These are phyloP conservation scores for Apostasia ramifera DNA, from an alignment of 106 monocot genomes.

Conservation along the genomic window DNA sequence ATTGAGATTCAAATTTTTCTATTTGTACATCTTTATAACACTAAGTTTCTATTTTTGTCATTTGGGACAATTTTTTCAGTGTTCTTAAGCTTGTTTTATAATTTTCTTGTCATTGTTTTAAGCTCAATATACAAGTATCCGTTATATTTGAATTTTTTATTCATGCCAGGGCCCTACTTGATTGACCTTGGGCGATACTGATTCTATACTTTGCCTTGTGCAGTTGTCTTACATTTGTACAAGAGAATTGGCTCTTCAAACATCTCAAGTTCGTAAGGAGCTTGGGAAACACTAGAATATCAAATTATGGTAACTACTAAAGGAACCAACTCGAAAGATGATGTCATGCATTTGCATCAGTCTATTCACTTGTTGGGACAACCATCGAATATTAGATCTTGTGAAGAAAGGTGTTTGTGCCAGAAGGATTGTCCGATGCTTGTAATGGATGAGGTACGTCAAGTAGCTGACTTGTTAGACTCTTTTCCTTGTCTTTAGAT, in stretches of 20 bases:
- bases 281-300: conserved; percentile 52
- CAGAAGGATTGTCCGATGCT: conserved; percentile 56
- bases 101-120: too few relatives aligned
- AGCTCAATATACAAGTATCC: too few relatives aligned
- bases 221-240: conserved; percentile 46
- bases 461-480: background rate
- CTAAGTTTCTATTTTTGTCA: too few relatives aligned
- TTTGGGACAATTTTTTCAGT: too few relatives aligned
- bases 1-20: too few relatives aligned
- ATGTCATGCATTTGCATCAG: conserved; percentile 51
- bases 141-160: too few relatives aligned
- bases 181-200: background rate
- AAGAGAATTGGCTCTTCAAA: conserved; percentile 37
- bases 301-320: conserved; percentile 56
- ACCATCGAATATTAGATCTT: conserved; percentile 50
- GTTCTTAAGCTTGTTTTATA: too few relatives aligned
- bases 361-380: conserved; percentile 52
- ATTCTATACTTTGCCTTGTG: background rate
- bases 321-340: conserved; percentile 59
- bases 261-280: conserved; percentile 61
- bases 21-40: too few relatives aligned
- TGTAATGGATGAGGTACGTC: conserved; percentile 63
- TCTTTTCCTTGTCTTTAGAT: background rate
- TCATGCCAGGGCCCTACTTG: too few relatives aligned
- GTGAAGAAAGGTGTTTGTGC: conserved; percentile 46